Evolutionary conservation across 1,284 basidiomycete species (phyloP).

Genomic region (Nidula niveotomentosa): DNA sequence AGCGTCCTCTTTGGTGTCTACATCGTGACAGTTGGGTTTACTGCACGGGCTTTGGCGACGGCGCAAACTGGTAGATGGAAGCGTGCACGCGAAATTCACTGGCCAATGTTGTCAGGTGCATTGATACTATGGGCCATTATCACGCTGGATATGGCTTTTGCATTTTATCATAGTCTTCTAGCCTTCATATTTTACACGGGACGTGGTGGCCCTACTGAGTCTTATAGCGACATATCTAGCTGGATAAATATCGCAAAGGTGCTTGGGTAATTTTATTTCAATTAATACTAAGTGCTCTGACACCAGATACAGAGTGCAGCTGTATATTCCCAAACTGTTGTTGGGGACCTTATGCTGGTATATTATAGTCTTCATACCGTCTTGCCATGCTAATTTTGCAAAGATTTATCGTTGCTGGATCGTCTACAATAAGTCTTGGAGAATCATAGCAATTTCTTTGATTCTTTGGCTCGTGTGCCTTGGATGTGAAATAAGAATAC

Average conservation of each 20-base stretch:
- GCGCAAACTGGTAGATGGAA: not conserved
- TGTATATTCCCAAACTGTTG: slow-evolving; percentile 3
- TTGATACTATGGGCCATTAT: not conserved
- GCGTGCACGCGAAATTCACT: not conserved
- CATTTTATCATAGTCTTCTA: slow-evolving; percentile 4
- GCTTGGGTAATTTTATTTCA: not conserved
- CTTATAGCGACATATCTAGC: slow-evolving; percentile 3
- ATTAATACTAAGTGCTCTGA: not conserved
- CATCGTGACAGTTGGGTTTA: not conserved
- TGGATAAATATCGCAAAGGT: slow-evolving; percentile 7
- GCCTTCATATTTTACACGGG: slow-evolving; percentile 5
- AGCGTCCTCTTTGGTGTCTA: not conserved
- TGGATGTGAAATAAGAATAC: slow-evolving; percentile 2
- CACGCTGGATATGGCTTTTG: slow-evolving; percentile 1
- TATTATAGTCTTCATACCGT: not conserved
- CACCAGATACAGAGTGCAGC: not conserved
- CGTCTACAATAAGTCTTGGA: slow-evolving; percentile 5
- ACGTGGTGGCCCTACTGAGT: slow-evolving; percentile 1
- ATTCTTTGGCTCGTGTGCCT: slow-evolving; percentile 6
- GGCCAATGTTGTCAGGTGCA: not conserved
- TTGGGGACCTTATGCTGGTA: slow-evolving; percentile 7
- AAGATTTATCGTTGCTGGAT: slow-evolving; percentile 12
- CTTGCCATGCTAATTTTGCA: not conserved
- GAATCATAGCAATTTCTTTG: not conserved
- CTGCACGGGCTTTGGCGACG: not conserved